Evolutionary conservation across 768 basidiomycete species (phyloP).

Genomic region (Leccinellum rugosiceps): DNA sequence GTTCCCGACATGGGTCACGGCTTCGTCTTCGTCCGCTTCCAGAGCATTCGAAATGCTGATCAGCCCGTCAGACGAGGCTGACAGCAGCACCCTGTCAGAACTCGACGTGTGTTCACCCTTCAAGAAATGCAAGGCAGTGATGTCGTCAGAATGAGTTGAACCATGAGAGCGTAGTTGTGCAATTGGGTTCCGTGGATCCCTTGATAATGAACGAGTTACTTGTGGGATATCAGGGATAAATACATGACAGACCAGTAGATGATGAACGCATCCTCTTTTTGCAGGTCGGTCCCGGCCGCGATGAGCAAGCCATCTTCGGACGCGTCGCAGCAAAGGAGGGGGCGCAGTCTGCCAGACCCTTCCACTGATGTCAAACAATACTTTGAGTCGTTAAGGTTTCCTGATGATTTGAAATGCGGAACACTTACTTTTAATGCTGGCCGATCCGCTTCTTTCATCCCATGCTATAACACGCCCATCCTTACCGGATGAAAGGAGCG

Average conservation of each 20-base stretch:
- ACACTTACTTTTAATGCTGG: constrained; percentile 59
- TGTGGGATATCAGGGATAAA: background rate
- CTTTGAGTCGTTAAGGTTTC: constrained; percentile 39
- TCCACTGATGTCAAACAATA: constrained; percentile 41
- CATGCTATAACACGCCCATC: constrained; percentile 72
- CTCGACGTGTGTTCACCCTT: constrained; percentile 29
- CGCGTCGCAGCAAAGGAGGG: constrained; percentile 66
- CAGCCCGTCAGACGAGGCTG: constrained; percentile 82
- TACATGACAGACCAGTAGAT: constrained; percentile 66
- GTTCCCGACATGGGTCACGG: constrained; percentile 75
- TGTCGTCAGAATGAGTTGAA: constrained; percentile 91
- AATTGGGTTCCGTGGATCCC: constrained; percentile 82
- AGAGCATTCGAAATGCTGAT: constrained; percentile 65
- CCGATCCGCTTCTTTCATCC: constrained; percentile 60
- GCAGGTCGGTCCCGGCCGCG: constrained; percentile 79
- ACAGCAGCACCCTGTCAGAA: constrained; percentile 55
- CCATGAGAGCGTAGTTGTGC: constrained; percentile 71
- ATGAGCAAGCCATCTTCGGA: constrained; percentile 68
- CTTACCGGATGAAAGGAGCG: constrained; percentile 62
- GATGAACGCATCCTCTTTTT: constrained; percentile 77
- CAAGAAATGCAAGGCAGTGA: constrained; percentile 68
- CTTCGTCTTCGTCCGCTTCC: constrained; percentile 88
- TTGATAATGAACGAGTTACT: constrained; percentile 30
- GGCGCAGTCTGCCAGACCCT: constrained; percentile 38
- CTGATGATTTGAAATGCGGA: background rate